Evolutionary conservation across 805 yeast genomes (phyloP).

Genomic region (Pichia gijzeniarum): DNA sequence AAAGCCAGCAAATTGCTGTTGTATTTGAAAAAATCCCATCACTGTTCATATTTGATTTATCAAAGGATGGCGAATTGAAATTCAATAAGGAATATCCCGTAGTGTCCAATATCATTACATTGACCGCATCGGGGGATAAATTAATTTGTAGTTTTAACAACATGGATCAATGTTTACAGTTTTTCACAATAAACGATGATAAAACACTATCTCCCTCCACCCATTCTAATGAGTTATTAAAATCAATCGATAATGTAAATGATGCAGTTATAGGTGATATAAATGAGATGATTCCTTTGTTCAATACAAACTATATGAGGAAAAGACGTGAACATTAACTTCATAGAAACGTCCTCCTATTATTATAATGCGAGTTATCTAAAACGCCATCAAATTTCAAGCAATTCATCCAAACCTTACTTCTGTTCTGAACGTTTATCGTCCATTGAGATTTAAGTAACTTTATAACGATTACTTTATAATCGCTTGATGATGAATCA

Average conservation of each 20-base stretch:
- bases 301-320: slow-evolving; percentile 46
- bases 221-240: slow-evolving; percentile 21
- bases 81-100: slow-evolving; percentile 27
- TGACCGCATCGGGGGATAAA: slow-evolving; percentile 19
- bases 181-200: slow-evolving; percentile 21
- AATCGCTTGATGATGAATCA: neutral
- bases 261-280: slow-evolving; percentile 20
- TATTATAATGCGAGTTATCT: slow-evolving; percentile 21
- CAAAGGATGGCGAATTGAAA: slow-evolving; percentile 25
- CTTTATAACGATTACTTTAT: slow-evolving; percentile 34
- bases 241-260: slow-evolving; percentile 22
- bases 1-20: slow-evolving; percentile 32
- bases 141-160: slow-evolving; percentile 25
- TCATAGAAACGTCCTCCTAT: slow-evolving; percentile 21
- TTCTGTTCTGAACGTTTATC: slow-evolving; percentile 16
- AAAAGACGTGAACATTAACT: slow-evolving; percentile 57
- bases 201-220: slow-evolving; percentile 20
- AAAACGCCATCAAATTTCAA: slow-evolving; percentile 24
- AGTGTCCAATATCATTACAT: slow-evolving; percentile 22
- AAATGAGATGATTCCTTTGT: slow-evolving; percentile 45
- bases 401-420: slow-evolving; percentile 24
- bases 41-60: slow-evolving; percentile 33
- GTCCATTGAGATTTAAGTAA: slow-evolving; percentile 40
- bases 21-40: slow-evolving; percentile 43
- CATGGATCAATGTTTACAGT: slow-evolving; percentile 17